phyloP scores from a whole-genome alignment of 495 filamentous ascomycete species.

The Aspergillus cristatus region DNA sequence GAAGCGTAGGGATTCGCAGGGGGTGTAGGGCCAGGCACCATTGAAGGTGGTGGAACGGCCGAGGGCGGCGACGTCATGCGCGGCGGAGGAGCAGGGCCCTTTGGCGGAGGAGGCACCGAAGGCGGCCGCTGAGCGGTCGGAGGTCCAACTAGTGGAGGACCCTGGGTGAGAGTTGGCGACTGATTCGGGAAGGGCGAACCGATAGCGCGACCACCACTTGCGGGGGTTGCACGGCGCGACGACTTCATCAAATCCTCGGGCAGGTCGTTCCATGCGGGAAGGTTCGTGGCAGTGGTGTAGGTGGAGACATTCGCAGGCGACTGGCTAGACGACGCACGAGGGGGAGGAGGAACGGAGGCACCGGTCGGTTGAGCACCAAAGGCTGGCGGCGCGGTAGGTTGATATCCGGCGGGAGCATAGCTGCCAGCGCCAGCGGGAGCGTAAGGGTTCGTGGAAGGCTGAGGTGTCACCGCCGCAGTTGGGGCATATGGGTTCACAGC shows the following conservation, averaged over 20 bases:
- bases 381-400: constrained; percentile 35
- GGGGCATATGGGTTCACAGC: constrained; percentile 24
- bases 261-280: constrained; percentile 88
- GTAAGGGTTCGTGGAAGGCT: constrained; percentile 53
- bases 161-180: constrained; percentile 44
- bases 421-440: constrained; percentile 36
- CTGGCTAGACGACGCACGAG: constrained; percentile 42
- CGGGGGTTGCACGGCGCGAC: constrained; percentile 63
- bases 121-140: constrained; percentile 34
- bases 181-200: constrained; percentile 62
- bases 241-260: constrained; percentile 73
- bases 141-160: constrained; percentile 27
- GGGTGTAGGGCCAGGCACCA: constrained; percentile 36
- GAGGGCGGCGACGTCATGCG: constrained; percentile 43
- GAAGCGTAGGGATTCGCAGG: constrained; percentile 66
- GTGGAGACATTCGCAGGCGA: constrained; percentile 53
- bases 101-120: constrained; percentile 46
- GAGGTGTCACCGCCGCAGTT: constrained; percentile 19
- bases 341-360: constrained; percentile 46
- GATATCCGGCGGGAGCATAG: constrained; percentile 39
- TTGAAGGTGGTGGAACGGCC: constrained; percentile 33
- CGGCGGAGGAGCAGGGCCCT: constrained; percentile 40
- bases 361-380: constrained; percentile 34
- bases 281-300: constrained; percentile 60
- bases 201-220: constrained; percentile 41